Conservation (phyloP, 129 eudicot species). For the Flaveria trinervia region DNA sequence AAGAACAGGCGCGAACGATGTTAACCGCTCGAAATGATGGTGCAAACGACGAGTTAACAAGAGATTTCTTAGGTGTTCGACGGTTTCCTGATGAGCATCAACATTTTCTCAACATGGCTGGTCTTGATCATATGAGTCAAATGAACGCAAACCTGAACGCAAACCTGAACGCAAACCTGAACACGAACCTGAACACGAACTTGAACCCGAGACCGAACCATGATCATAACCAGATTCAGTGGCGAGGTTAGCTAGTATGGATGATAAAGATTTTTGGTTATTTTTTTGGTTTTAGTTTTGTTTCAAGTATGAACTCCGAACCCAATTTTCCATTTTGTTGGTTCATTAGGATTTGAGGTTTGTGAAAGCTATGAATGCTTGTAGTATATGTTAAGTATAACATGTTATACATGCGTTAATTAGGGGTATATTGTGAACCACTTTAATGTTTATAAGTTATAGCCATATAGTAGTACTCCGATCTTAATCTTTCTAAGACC, state of each 20-base stretch:
- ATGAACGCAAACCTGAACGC: slow-evolving; percentile 34
- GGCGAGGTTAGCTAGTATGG: slow-evolving; percentile 50
- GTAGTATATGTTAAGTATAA: background rate
- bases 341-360: slow-evolving; percentile 11
- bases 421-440: background rate
- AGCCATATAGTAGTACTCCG: no score
- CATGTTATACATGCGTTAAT: slow-evolving; percentile 9
- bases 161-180: slow-evolving; percentile 40
- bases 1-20: slow-evolving; percentile 9
- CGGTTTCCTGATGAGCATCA: slow-evolving; percentile 46
- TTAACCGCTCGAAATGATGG: slow-evolving; percentile 23
- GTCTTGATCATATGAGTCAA: slow-evolving; percentile 45
- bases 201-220: slow-evolving; percentile 19
- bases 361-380: slow-evolving; percentile 22
- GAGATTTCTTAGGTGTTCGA: slow-evolving; percentile 76
- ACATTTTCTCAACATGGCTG: slow-evolving; percentile 48
- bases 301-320: slow-evolving; percentile 1
- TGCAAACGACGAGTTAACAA: slow-evolving; percentile 56
- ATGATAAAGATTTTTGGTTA: slow-evolving; percentile 22
- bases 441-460: background rate
- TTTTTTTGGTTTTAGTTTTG: slow-evolving; percentile 33
- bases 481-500: no score
- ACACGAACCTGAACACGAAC: slow-evolving; percentile 35
- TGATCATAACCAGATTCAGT: slow-evolving; percentile 43
- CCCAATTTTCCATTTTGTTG: slow-evolving; percentile 32